Evolutionary conservation across 169 alveolate genomes (phyloP).

Genomic region (Cryptosporidium canis): DNA sequence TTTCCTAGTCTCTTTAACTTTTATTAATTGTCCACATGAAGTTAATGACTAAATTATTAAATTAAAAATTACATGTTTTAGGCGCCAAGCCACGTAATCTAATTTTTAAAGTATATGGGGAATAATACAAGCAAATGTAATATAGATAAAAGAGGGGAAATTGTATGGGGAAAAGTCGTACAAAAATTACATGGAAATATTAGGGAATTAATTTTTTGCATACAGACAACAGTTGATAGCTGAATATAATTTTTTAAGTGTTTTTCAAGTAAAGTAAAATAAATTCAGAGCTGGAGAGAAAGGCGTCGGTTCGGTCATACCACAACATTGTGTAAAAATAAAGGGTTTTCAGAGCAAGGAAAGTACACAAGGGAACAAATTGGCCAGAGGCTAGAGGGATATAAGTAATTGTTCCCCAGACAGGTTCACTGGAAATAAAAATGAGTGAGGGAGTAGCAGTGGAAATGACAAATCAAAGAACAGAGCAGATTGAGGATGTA

Average conservation of each 20-base stretch:
- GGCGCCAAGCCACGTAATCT: conserved; percentile 22
- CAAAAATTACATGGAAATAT: conserved; percentile 1
- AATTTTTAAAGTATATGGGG: not conserved
- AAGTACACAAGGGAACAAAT: not conserved
- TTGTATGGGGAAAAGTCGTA: conserved; percentile 23
- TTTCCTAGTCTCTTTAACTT: not conserved
- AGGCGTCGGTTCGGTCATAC: too few relatives aligned
- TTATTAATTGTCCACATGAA: not conserved
- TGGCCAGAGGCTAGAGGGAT: not conserved
- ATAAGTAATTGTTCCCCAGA: too few relatives aligned
- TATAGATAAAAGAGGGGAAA: not conserved
- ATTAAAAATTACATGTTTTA: not conserved
- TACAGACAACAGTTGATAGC: not conserved
- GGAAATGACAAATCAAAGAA: conserved; percentile 3
- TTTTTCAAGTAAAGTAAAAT: not conserved
- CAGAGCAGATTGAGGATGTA: not conserved
- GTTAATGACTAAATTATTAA: not conserved
- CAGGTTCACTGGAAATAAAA: not conserved
- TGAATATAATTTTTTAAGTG: not conserved
- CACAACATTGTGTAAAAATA: too few relatives aligned
- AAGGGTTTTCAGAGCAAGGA: too few relatives aligned
- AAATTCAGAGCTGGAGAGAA: too few relatives aligned
- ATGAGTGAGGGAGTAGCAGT: not conserved
- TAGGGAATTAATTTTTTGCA: not conserved
- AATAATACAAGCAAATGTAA: not conserved